Base-by-base conservation (phyloP, 805 yeast species). In the Nakazawaea wickerhamii region DNA sequence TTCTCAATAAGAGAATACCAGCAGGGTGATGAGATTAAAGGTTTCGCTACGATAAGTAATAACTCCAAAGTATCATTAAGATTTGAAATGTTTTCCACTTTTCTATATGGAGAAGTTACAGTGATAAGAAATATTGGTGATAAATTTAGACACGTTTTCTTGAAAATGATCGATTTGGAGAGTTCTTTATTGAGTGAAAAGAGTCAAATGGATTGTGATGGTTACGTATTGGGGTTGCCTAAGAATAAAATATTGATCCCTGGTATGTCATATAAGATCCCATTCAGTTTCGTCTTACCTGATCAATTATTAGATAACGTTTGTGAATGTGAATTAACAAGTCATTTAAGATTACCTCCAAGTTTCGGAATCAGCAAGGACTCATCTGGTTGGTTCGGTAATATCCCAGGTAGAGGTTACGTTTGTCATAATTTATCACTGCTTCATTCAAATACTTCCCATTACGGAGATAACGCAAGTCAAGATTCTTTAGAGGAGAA, bases 141-240 rank as follows among this genome's bases (percentile, higher is more conserved):
- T 10, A 42, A 39, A 22, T 38, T 33, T 15, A 39, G 31, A 21
- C 46, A 40, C n/a, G 35, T 26, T n/a, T 46, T 46, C 28, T 34
- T 46, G 40, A 38, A 39, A 18, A 46, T 46, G 49, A 40, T 46
- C 14, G 49, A 46, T 25, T 40, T 46, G 30, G 49, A 46, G 23
- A 38, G 43, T n/a, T 42, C 41, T 21, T 38, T 46, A 15, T 20
- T 30, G n/a, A 17, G 15, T 10, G 39, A 31, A 3, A 18, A 18
- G 2, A 18, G n/a, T 7, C 33, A 19, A 17, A 6, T 28, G 8
- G 40, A 35, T 22, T 11, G 17, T 3, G 43, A 36, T 27, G 46
- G 43, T 3, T 38, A 30, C 22, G 17, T 22, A 2, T 20, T 26
- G 13, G 44, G 46, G 4, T 32, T 46, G 11, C 49, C 49, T 7